Evolutionary conservation across 345 rosid genomes (phyloP).

Genomic region (Streptanthus diversifolius): DNA sequence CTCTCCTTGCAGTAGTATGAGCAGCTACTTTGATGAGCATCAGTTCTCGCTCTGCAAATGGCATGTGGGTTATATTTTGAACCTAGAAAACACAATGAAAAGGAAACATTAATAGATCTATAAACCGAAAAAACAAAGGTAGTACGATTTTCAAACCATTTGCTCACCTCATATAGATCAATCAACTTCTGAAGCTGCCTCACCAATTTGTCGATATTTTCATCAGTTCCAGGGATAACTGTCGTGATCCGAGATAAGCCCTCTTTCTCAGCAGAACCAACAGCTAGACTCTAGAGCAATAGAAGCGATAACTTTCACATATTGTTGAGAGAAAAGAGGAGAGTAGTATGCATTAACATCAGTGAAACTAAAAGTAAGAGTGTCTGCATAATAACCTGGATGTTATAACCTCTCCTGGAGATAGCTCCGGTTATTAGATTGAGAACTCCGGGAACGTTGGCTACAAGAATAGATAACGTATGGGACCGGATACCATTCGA

Average conservation of each 20-base stretch:
- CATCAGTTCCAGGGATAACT: constrained; percentile 78
- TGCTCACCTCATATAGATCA: constrained; percentile 62
- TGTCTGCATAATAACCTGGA: constrained; percentile 46
- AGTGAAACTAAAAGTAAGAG: constrained; percentile 1
- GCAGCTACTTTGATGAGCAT: constrained; percentile 72
- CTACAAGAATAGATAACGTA: constrained; percentile 62
- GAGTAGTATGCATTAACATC: background rate
- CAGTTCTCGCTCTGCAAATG: constrained; percentile 68
- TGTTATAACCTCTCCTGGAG: constrained; percentile 69
- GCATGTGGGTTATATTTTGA: constrained; percentile 55
- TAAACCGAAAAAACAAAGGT: background rate
- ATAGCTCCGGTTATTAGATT: constrained; percentile 69
- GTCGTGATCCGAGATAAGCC: constrained; percentile 71
- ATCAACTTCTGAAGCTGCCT: constrained; percentile 67
- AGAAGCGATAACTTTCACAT: background rate
- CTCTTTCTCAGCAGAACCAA: constrained; percentile 62
- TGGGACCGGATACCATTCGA: constrained; percentile 60
- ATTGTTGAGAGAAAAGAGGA: background rate
- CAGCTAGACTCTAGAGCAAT: constrained; percentile 61
- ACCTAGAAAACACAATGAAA: constrained; percentile 36
- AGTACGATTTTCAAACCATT: background rate
- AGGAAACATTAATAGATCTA: background rate
- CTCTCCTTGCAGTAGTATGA: constrained; percentile 56
- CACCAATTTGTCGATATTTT: constrained; percentile 55
- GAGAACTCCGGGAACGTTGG: constrained; percentile 62